Base-by-base conservation (phyloP, 495 filamentous ascomycete species). In the Pseudomonodictys pantanalensis region DNA sequence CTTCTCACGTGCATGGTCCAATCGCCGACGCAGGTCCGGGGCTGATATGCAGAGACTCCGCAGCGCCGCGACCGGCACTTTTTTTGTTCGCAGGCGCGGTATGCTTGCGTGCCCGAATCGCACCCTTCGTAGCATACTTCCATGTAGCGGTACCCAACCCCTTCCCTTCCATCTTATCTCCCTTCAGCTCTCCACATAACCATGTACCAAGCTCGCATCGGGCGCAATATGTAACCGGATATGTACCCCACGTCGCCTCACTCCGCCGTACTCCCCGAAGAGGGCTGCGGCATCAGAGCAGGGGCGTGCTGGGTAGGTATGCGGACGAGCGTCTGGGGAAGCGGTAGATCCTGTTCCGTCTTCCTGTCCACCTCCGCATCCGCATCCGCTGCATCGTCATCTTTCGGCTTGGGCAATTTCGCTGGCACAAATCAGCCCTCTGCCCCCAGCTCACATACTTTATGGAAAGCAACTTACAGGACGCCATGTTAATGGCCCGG, bases 401-500 rank as follows among this genome's bases (percentile, higher is more conserved):
- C 73, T 73, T 83, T 82, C n/a, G 83, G 79, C 68, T 77, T 80
- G 26, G 81, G 79, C 41, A 85, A 77, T 79, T 82, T 84, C 54
- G 77, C 83, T 84, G n/a, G 28, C 2, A 44, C 43, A 55, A 53
- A 52, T 57, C 26, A 57, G 52, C 32, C 46, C 1, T 12, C n/a
- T 33, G 15, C 47, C 24, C 32, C 29, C 9, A 2, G 15, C 46
- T 26, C 39, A 35, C 24, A 15, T 9, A 25, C 51, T 3, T 23
- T 12, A 33, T 26, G 18, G 24, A 33, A 45, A 4, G 28, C 65
- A 60, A 73, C 88, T 71, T 84, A 98, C 93, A 83, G 50, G 91
- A 95, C 56, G 95, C 92, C 85, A 98, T 95, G 69, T 87, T 88
- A 66, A 98, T 97, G 33, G 91, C 91, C 48, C 88, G 81, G 18